A percentile compares a stretch with the other conserved stretches of the same genome.
These are phyloP conservation scores for Castanea sativa DNA, from an alignment of 306 rosid genomes.

Conservation along the genomic window DNA sequence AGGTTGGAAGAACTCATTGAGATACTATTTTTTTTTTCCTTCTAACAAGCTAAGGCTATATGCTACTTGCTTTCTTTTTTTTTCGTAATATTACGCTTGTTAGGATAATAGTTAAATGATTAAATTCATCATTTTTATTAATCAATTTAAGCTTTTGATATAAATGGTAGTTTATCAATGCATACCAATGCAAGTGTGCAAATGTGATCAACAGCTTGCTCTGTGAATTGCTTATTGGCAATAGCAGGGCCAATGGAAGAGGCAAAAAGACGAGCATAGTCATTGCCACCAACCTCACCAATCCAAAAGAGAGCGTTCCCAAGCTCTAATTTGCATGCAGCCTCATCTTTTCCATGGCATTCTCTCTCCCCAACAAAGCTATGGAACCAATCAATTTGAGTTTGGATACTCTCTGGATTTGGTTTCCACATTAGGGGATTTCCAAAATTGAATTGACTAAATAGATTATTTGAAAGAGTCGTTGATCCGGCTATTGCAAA, in stretches of 20 bases:
- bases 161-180: not conserved
- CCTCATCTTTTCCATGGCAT: not conserved
- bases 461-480: not conserved
- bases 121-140: too few species aligned
- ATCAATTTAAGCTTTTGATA: too few species aligned
- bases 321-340: not conserved
- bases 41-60: too few species aligned
- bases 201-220: not conserved
- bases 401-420: slow-evolving; percentile 6
- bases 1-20: too few species aligned
- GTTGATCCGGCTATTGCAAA: slow-evolving; percentile 29
- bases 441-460: not conserved
- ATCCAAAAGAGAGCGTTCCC: slow-evolving; percentile 22
- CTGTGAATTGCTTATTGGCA: not conserved
- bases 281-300: slow-evolving; percentile 27
- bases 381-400: slow-evolving; percentile 23
- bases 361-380: not conserved
- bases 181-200: not conserved
- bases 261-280: slow-evolving; percentile 14
- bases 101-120: too few species aligned
- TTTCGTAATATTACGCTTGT: too few species aligned
- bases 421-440: slow-evolving; percentile 16
- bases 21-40: too few species aligned
- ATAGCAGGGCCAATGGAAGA: slow-evolving; percentile 4
- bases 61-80: too few species aligned